Percentiles rank a stretch among this genome's conserved stretches.
These are phyloP conservation scores for Naematelia encephala DNA, from an alignment of 768 basidiomycete species.

Conservation along the genomic window DNA sequence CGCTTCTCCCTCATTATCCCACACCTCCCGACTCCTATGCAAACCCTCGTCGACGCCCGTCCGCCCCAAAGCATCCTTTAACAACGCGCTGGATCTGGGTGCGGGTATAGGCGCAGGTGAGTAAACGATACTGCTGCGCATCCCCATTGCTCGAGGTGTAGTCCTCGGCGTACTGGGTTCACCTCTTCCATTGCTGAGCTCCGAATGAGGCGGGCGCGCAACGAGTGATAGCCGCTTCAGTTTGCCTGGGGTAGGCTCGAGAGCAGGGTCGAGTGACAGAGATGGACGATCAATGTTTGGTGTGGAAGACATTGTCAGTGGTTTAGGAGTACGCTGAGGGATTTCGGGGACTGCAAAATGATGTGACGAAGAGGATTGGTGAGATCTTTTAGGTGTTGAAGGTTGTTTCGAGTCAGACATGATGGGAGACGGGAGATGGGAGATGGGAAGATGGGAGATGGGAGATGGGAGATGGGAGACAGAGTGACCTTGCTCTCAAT, in stretches of 20 bases:
- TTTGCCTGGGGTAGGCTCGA: constrained; percentile 1
- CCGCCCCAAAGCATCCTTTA: background rate
- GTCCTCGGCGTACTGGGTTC: constrained; percentile 15
- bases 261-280: background rate
- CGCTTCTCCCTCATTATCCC: background rate
- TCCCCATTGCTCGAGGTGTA: constrained; percentile 2
- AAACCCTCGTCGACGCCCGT: background rate
- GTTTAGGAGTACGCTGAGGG: background rate
- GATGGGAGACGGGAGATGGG: too few relatives aligned
- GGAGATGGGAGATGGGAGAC: too few relatives aligned
- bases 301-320: background rate
- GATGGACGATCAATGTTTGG: background rate
- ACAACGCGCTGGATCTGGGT: background rate
- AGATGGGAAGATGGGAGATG: too few relatives aligned
- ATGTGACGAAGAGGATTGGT: background rate
- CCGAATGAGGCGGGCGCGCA: background rate
- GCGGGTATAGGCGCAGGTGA: constrained; percentile 24
- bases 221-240: constrained; percentile 5
- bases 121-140: constrained; percentile 35
- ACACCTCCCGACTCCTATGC: background rate
- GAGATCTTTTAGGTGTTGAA: background rate
- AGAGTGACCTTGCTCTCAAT: too few relatives aligned
- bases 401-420: too few relatives aligned
- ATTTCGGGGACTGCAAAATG: background rate
- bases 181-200: background rate